These are phyloP conservation scores for Aspergillus taichungensis DNA, from an alignment of 495 filamentous ascomycete species.

Conservation along the genomic window DNA sequence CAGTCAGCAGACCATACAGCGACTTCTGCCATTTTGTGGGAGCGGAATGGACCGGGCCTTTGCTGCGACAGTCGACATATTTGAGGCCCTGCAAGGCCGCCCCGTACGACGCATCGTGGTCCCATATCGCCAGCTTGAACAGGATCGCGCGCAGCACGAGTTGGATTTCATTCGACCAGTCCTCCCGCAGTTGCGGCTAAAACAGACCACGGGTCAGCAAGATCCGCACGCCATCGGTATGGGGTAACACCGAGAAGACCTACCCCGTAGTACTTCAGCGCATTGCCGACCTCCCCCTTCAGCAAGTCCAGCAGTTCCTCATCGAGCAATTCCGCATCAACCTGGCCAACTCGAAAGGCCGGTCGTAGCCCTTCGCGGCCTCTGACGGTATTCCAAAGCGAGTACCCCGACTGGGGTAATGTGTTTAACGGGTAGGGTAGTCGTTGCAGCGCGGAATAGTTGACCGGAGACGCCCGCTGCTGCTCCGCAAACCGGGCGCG, in stretches of 20 bases:
- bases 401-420: conserved; percentile 46
- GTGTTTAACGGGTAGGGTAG: conserved; percentile 58
- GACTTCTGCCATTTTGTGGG: conserved; percentile 73
- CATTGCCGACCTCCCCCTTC: conserved; percentile 80
- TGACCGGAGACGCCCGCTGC: conserved; percentile 49
- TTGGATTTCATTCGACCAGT: conserved; percentile 80
- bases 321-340: conserved; percentile 92
- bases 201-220: background rate
- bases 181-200: conserved; percentile 57
- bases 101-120: conserved; percentile 90
- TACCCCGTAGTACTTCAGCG: conserved; percentile 76
- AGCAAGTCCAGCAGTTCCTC: conserved; percentile 84
- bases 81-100: conserved; percentile 84
- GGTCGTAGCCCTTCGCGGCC: conserved; percentile 74
- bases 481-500: conserved; percentile 47
- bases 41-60: conserved; percentile 47
- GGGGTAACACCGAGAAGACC: conserved; percentile 10
- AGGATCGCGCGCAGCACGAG: conserved; percentile 67
- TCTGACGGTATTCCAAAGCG: conserved; percentile 60
- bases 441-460: conserved; percentile 39
- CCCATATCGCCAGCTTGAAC: conserved; percentile 95
- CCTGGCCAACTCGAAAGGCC: conserved; percentile 88
- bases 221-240: background rate
- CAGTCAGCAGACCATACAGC: conserved; percentile 74
- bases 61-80: conserved; percentile 75